A percentile compares a stretch with the other conserved stretches of the same genome.
phyloP scores from a whole-genome alignment of 176 grass and related monocot species.

The Paspalum vaginatum region DNA sequence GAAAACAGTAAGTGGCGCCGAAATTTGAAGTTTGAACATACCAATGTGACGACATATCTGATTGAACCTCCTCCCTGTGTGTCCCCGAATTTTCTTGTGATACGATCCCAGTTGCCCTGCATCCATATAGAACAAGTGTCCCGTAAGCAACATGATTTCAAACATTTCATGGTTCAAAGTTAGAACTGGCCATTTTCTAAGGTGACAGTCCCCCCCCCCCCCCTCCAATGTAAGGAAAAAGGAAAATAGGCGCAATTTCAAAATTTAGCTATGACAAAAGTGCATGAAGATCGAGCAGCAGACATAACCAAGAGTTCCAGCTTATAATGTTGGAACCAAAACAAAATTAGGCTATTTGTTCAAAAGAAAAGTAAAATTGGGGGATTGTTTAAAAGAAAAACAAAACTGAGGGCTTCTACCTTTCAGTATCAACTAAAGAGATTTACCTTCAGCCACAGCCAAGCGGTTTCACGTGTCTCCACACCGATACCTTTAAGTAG shows the following conservation, averaged over 20 bases:
- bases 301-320: neutral
- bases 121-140: neutral
- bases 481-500: conserved; percentile 46
- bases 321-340: neutral
- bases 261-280: neutral
- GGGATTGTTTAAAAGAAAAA: too few relatives aligned
- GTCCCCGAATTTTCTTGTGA: conserved; percentile 54
- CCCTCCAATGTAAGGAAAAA: neutral
- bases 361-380: too few relatives aligned
- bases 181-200: neutral
- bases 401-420: neutral
- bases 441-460: conserved; percentile 84
- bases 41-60: conserved; percentile 44
- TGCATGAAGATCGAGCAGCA: neutral
- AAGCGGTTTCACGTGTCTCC: conserved; percentile 71
- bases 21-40: conserved; percentile 41
- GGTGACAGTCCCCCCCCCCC: too few relatives aligned
- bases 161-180: conserved; percentile 6
- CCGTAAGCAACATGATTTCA: neutral
- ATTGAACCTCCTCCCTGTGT: conserved; percentile 41
- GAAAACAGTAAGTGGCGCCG: neutral
- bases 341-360: neutral
- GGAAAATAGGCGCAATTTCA: neutral
- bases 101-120: conserved; percentile 73
- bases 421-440: conserved; percentile 10